Conservation (phyloP, 495 filamentous ascomycete genomes). For the Neurospora intermedia region DNA sequence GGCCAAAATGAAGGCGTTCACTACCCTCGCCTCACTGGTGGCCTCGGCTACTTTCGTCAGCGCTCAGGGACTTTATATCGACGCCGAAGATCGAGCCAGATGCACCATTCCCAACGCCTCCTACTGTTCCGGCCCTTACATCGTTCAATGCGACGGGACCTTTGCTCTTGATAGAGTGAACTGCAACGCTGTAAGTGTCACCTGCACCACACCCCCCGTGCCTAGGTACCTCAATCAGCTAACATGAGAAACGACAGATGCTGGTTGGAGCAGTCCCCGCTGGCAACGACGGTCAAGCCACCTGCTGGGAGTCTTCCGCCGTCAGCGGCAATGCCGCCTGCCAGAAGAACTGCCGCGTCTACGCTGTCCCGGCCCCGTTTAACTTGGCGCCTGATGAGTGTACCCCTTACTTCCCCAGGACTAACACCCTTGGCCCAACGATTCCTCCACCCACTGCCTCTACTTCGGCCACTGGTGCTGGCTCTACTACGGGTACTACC, state of each 20-base stretch:
- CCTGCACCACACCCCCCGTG: not conserved
- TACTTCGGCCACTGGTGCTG: not conserved
- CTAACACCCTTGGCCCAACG: not conserved
- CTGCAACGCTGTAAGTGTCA: constrained; percentile 13
- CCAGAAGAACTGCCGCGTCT: constrained; percentile 30
- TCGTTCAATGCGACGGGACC: constrained; percentile 22
- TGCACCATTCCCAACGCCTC: constrained; percentile 16
- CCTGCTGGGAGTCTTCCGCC: constrained; percentile 17
- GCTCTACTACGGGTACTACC: not conserved
- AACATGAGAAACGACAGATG: constrained; percentile 9
- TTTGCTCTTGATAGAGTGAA: constrained; percentile 14
- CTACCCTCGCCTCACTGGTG: constrained; percentile 12
- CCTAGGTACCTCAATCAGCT: not conserved
- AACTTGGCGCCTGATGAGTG: constrained; percentile 16
- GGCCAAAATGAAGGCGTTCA: constrained; percentile 18
- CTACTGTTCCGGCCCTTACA: constrained; percentile 20
- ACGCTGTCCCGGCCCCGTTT: constrained; percentile 12
- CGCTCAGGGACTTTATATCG: constrained; percentile 12
- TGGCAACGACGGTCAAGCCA: constrained; percentile 8
- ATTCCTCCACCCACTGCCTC: no score
- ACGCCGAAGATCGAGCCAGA: constrained; percentile 7
- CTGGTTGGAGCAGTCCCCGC: constrained; percentile 20
- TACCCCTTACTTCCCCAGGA: constrained; percentile 13
- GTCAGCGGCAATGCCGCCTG: constrained; percentile 21
- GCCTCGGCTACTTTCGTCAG: constrained; percentile 19